Base-by-base conservation (phyloP, 1,284 basidiomycete species). In the Ceratobasidium sp. region DNA sequence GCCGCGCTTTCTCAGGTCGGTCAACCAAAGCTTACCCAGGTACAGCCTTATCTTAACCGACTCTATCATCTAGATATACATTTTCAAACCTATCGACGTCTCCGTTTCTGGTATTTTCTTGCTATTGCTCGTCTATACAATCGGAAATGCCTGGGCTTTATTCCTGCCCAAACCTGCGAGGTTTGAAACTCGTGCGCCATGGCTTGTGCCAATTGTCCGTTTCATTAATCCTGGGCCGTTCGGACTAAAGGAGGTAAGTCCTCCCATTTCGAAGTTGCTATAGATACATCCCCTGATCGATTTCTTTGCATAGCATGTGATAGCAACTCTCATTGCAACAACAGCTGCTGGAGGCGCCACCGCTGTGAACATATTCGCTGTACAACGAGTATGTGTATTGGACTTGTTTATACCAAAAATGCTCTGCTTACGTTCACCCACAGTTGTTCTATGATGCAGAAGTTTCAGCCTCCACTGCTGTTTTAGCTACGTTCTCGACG, bases 401-500 rank as follows among this genome's bases (percentile, higher is more conserved):
- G 21, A 16, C 21, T 52, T 30, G 35, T 43, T 18, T n/a, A n/a
- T n/a, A 32, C n/a, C 32, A 59, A 30, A 16, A 61, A 32, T 11
- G 11, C 35, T 21, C 38, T 26, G 26, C 28, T 54, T 28, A 54
- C n/a, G 16, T 21, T 5, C 64, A 30, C 35, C 61, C 46, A 0
- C 67, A 88, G 87, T 82, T 89, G 2, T 90, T 87, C 78, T 90
- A 89, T 78, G 81, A 86, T 73, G 86, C 86, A 6, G 80, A 87
- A 46, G 85, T 88, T 4, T 81, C 83, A 58, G 85, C 86, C 0
- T 82, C 84, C 0, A 90, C 88, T 0, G 89, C 88, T 1, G 81
- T 91, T 23, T 83, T 91, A 7, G 86, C 87, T 0, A 89, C 87
- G 0, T 87, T 91, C 79, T 89, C 88, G 0, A 89, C 89, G 0